Evolutionary conservation across 371 early-diverging fungal genomes (phyloP), one percentile per base, ranked within the genome.

Genomic region (Coemansia sp.): DNA sequence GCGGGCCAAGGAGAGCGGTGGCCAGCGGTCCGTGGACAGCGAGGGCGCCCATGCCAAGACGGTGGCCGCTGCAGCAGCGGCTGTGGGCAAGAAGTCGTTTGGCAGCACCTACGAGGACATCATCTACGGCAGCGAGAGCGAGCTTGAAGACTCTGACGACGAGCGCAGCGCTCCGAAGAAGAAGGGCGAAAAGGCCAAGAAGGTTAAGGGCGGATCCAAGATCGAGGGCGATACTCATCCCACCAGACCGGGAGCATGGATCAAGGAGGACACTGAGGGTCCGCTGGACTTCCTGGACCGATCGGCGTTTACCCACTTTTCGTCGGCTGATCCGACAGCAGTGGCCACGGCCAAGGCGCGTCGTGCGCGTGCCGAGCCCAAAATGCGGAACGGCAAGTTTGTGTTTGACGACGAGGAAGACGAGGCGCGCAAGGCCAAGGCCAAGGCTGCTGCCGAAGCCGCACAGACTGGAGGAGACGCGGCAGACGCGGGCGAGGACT

Each of bases 241-340:
- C 20, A 43, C 11, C 77, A 78, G 14, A 38, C 20, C 53, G 35
- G 69, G 63, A 4, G 83, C 87, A 2, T 92, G 85, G 83, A 90
- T 90, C 67, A 84, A 86, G 70, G 91, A 89, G 70, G 90, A 88
- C 58, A 86, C 81, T 10, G 92, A 94, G 42, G 85, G 86, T 0
- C 90, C 92, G 34, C 81, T 97, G 41, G 98, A 98, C 82, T 95
- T 97, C 83, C 80, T 98, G 75, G 95, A 95, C 78, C 82, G 87
- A 16, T 80, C 85, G 50, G 92, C 93, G 26, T 85, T 96, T 33
- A 89, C 92, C 6, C 87, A 86, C 45, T 88, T 95, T 48, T 83
- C 91, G 20, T 52, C 66, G 0, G 20, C 69, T 16, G 65, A 66
- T 16, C 69, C 79, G 1, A 56, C 64, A 20, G 78, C 81, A 49